Evolutionary conservation across 352 stramenopile species (phyloP), one percentile per base, ranked within the genome.

Genomic region (Phytophthora fragariaefolia): DNA sequence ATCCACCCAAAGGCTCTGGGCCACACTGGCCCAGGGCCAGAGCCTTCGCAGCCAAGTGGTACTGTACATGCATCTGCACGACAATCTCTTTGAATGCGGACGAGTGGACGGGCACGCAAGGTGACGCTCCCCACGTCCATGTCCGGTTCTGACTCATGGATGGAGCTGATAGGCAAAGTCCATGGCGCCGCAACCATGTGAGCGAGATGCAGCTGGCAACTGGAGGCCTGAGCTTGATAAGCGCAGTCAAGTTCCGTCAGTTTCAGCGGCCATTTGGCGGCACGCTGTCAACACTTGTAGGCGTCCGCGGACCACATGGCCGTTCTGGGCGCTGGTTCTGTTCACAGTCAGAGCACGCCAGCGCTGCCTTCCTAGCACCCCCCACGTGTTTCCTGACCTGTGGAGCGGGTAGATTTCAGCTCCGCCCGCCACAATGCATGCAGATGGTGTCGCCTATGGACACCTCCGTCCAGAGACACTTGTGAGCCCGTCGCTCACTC

Each of bases 261-360:
- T 60, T 56, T 23, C 47, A 65, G 49, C 38, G n/a, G 20, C 36
- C 43, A 52, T 10, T 55, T 56, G 43, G 42, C 43, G 26, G 12
- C 42, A 58, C 50, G 4, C 4, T 71, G 26, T 66, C 61, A 69
- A 43, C 52, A 22, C 17, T 58, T 59, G 34, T 46, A 42, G 45
- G 27, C 24, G 32, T 51, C 40, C 27, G 46, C 47, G 26, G 58
- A 34, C 22, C 65, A 73, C 58, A 47, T 73, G 65, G 58, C 20
- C 17, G 62, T 73, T 73, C 65, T 69, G 58, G 30, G 65, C 52
- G 48, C 52, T 52, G 24, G 62, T 55, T 43, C 52, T 56, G 40
- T 57, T 65, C 51, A 60, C 60, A 23, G 27, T 63, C 46, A 54
- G 51, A n/a, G 26, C 58, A 53, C 36, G 40, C 50, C 58, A 59